phyloP scores from a whole-genome alignment of 176 grass and related monocot genomes.

The Miscanthus lutarioriparius region DNA sequence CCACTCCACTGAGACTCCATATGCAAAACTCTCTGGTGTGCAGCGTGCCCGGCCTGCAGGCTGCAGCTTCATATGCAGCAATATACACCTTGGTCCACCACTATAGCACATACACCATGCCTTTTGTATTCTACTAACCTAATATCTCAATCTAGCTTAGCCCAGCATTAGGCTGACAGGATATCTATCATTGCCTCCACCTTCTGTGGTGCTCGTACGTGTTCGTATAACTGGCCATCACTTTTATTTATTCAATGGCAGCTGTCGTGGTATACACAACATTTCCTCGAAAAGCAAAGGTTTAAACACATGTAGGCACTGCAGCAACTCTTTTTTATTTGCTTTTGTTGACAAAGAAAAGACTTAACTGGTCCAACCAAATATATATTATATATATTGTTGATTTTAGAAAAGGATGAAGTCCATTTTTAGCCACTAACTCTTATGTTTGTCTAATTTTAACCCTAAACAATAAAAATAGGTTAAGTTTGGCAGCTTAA shows the following conservation, averaged over 20 bases:
- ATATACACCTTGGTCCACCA: conserved; percentile 23
- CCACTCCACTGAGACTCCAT: too few relatives aligned
- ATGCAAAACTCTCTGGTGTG: neutral
- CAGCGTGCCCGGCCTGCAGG: neutral
- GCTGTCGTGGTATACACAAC: neutral
- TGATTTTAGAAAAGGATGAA: neutral
- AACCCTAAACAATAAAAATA: neutral
- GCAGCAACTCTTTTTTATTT: too few relatives aligned
- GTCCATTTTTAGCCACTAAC: neutral
- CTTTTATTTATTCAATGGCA: neutral
- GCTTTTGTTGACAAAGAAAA: too few relatives aligned
- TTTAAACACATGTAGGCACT: neutral
- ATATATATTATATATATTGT: too few relatives aligned
- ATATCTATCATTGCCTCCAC: conserved; percentile 36
- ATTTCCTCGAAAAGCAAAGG: neutral
- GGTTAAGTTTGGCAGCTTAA: neutral
- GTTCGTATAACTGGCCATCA: neutral
- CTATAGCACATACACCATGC: neutral
- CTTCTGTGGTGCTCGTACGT: conserved; percentile 10
- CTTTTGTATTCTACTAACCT: conserved; percentile 34
- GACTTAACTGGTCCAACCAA: too few relatives aligned
- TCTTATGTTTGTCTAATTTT: neutral
- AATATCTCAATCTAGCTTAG: conserved; percentile 10
- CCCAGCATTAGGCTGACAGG: neutral
- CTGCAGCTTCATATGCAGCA: neutral